Base-by-base conservation (phyloP, 2,329 filamentous ascomycete species). In the Fusarium sambucinum region DNA sequence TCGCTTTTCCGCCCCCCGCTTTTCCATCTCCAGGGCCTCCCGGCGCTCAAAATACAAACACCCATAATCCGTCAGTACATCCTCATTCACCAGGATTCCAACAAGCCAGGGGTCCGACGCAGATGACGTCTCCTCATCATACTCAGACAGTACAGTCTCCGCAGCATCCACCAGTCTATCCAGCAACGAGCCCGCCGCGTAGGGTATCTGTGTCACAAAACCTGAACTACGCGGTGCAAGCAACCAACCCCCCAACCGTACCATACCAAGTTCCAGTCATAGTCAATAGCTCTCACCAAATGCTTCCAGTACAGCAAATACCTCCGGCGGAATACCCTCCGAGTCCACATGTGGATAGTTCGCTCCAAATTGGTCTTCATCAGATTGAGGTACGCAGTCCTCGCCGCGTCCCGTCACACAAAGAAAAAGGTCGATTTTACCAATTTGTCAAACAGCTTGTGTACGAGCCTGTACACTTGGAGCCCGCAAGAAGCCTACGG, bases 381-480 rank as follows among this genome's bases (percentile, higher is more conserved):
- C 80, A 86, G 58, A 77, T 79, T n/a, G 73, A 79, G 32, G 69
- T 82, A 16, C 80, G 83, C 21, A 88, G 85, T 63, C 86, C 86
- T 4, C 78, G 75, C 38, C 80, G 84, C 48, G 71, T 80, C n/a
- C 75, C 79, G 8, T 33, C 48, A n/a, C 58, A 57, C 8, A 60
- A 63, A 3, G 44, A 58, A 11, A 51, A 55, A 9, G 78, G 79
- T 63, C 79, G 79, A 7, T 78, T 86, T 52, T 92, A 90, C 71
- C 87, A 90, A 65, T 85, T 83, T 48, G 78, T 91, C 19, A 83
- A 83, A 62, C 77, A 75, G 0, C 86, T 90, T 57, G 78, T 81
- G 2, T 71, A 86, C 9, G 66, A 70, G 2, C 90, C 90, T 0
- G 63, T 80, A 29, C 63, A 66, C 48, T 74, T 77, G 50, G 78